Evolutionary conservation across 768 basidiomycete species (phyloP).

Genomic region (Kwoniella shandongensis): DNA sequence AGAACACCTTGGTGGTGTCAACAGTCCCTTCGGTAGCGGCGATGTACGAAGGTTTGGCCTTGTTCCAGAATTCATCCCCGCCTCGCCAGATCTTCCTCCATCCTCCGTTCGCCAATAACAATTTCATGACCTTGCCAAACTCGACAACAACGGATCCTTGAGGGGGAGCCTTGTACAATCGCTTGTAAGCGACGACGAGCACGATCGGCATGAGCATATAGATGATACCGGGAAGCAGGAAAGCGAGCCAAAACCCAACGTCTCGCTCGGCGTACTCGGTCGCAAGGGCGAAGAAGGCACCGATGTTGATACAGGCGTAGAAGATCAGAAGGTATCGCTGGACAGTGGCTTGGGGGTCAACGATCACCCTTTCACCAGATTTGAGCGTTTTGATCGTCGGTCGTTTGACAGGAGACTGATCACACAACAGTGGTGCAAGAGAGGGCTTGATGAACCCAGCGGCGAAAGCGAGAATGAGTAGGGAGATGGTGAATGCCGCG

Average conservation of each 20-base stretch:
- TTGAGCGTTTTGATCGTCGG: constrained; percentile 34
- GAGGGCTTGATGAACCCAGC: constrained; percentile 53
- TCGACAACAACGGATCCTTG: constrained; percentile 49
- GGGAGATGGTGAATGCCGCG: constrained; percentile 41
- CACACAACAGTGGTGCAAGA: constrained; percentile 50
- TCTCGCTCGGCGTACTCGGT: constrained; percentile 48
- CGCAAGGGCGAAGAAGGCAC: constrained; percentile 48
- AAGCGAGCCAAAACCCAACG: constrained; percentile 50
- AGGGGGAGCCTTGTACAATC: constrained; percentile 45
- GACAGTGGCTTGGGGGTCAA: constrained; percentile 48
- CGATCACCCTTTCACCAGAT: constrained; percentile 46
- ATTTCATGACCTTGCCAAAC: constrained; percentile 31
- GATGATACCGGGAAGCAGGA: constrained; percentile 44
- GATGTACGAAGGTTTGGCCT: constrained; percentile 47
- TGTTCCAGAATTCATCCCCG: constrained; percentile 47
- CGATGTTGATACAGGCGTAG: constrained; percentile 52
- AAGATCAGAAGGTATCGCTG: constrained; percentile 46
- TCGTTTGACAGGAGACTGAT: constrained; percentile 49
- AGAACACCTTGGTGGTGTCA: constrained; percentile 34
- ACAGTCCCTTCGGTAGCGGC: constrained; percentile 22
- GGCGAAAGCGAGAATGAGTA: constrained; percentile 49
- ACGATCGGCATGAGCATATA: constrained; percentile 52
- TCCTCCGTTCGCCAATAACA: constrained; percentile 36
- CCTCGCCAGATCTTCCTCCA: constrained; percentile 30
- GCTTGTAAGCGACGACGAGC: constrained; percentile 35